Conservation (phyloP, 495 filamentous ascomycete species). For the Trichocladium uniseriatum region DNA sequence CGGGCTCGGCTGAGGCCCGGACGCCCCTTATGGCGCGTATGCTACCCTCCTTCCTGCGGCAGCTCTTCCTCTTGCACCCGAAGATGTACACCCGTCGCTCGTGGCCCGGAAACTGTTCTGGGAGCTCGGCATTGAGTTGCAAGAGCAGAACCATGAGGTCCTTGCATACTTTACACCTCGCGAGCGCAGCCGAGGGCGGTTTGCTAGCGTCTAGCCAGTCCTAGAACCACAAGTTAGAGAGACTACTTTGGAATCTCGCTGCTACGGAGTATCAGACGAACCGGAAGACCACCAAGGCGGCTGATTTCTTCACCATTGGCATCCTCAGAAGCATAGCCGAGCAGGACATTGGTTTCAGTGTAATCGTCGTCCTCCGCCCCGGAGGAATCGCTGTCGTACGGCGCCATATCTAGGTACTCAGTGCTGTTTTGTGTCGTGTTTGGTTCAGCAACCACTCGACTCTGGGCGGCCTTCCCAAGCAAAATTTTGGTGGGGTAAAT, state of each 20-base stretch:
- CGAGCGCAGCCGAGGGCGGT: slow-evolving; percentile 68
- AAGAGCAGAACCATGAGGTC: slow-evolving; percentile 73
- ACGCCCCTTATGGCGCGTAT: slow-evolving; percentile 62
- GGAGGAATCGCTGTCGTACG: slow-evolving; percentile 80
- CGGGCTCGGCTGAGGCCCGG: slow-evolving; percentile 34
- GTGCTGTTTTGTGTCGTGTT: neutral
- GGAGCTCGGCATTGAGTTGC: slow-evolving; percentile 85
- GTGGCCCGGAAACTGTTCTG: slow-evolving; percentile 72
- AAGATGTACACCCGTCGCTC: slow-evolving; percentile 83
- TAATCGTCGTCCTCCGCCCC: slow-evolving; percentile 59
- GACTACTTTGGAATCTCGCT: neutral
- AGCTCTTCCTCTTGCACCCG: slow-evolving; percentile 66
- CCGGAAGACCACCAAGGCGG: slow-evolving; percentile 78
- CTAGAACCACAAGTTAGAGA: slow-evolving; percentile 37
- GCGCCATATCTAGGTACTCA: slow-evolving; percentile 48
- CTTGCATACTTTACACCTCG: slow-evolving; percentile 84
- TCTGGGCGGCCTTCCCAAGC: slow-evolving; percentile 14
- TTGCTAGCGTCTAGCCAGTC: slow-evolving; percentile 65
- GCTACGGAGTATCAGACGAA: slow-evolving; percentile 37
- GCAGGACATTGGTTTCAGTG: slow-evolving; percentile 79
- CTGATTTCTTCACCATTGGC: slow-evolving; percentile 77
- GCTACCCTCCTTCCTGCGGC: slow-evolving; percentile 73
- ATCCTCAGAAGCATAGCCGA: slow-evolving; percentile 82
- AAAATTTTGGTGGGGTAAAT: slow-evolving; percentile 35
- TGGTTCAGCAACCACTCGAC: neutral